Evolutionary conservation across 805 yeast species (phyloP).

Genomic region (Naumovozyma baii): DNA sequence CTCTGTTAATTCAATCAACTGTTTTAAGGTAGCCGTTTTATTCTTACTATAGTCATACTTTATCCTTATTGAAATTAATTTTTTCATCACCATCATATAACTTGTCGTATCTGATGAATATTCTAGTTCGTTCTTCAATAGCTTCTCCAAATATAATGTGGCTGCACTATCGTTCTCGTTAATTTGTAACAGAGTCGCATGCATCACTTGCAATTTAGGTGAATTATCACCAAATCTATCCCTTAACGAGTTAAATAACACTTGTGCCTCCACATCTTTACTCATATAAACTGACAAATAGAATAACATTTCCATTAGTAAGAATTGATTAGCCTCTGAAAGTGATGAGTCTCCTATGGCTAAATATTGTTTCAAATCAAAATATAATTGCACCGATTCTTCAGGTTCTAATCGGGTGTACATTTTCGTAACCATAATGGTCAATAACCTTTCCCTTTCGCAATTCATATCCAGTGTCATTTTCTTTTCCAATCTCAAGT

Average conservation of each 20-base stretch:
- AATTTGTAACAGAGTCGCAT: slow-evolving; percentile 20
- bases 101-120: slow-evolving; percentile 32
- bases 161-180: slow-evolving; percentile 22
- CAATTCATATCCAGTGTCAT: slow-evolving; percentile 1
- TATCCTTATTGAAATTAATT: slow-evolving; percentile 17
- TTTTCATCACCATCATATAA: slow-evolving; percentile 24
- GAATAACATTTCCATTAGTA: slow-evolving; percentile 63
- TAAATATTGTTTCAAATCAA: slow-evolving; percentile 30
- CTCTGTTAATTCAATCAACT: slow-evolving; percentile 18
- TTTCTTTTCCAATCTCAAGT: no score
- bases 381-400: slow-evolving; percentile 30
- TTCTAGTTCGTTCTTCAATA: slow-evolving; percentile 44
- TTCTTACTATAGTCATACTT: slow-evolving; percentile 1
- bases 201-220: slow-evolving; percentile 26
- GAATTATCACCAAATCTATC: slow-evolving; percentile 55
- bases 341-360: slow-evolving; percentile 16
- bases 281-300: slow-evolving; percentile 51
- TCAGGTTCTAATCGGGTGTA: slow-evolving; percentile 42
- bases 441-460: slow-evolving; percentile 39
- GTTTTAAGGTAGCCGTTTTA: slow-evolving; percentile 12
- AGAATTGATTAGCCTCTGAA: slow-evolving; percentile 37
- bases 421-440: slow-evolving; percentile 41
- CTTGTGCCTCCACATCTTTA: slow-evolving; percentile 63
- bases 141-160: slow-evolving; percentile 40
- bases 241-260: slow-evolving; percentile 48